A percentile compares a stretch with the other conserved stretches of the same genome.
These are phyloP conservation scores for Hypoxylon sp. DNA, from an alignment of 2,329 filamentous ascomycete genomes.

Conservation along the genomic window DNA sequence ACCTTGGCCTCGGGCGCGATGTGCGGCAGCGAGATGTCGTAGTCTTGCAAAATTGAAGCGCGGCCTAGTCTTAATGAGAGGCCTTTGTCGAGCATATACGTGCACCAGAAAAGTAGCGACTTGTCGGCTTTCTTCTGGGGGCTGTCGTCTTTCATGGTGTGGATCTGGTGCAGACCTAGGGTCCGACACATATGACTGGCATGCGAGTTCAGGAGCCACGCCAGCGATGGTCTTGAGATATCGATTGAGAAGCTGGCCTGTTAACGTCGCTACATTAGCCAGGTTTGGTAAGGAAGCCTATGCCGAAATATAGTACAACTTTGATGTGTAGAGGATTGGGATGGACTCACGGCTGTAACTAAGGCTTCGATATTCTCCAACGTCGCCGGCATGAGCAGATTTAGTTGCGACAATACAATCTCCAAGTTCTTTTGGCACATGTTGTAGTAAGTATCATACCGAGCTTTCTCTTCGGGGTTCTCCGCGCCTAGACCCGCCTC, in stretches of 20 bases:
- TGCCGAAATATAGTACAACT: neutral
- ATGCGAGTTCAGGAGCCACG: constrained; percentile 52
- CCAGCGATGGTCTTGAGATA: constrained; percentile 52
- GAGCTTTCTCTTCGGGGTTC: constrained; percentile 47
- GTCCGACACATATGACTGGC: constrained; percentile 56
- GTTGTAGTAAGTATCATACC: constrained; percentile 48
- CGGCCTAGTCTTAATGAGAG: constrained; percentile 69
- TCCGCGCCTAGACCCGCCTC: constrained; percentile 49
- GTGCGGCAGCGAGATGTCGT: constrained; percentile 65
- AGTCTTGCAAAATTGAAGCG: constrained; percentile 69
- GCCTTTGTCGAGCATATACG: constrained; percentile 70
- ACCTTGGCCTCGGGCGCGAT: constrained; percentile 54
- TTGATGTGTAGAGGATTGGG: neutral
- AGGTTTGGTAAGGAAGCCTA: constrained; percentile 1
- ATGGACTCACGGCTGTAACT: constrained; percentile 59
- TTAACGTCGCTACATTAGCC: constrained; percentile 9
- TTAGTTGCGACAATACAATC: constrained; percentile 56
- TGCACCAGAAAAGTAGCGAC: constrained; percentile 68
- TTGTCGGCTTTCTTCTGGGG: constrained; percentile 53
- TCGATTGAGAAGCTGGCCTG: constrained; percentile 52
- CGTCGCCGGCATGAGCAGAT: constrained; percentile 63
- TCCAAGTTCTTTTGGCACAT: constrained; percentile 55
- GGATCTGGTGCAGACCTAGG: constrained; percentile 53
- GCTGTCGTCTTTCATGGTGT: constrained; percentile 49
- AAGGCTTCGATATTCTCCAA: constrained; percentile 66